Conservation (phyloP, 768 basidiomycete species). For the Suillus weaverae region DNA sequence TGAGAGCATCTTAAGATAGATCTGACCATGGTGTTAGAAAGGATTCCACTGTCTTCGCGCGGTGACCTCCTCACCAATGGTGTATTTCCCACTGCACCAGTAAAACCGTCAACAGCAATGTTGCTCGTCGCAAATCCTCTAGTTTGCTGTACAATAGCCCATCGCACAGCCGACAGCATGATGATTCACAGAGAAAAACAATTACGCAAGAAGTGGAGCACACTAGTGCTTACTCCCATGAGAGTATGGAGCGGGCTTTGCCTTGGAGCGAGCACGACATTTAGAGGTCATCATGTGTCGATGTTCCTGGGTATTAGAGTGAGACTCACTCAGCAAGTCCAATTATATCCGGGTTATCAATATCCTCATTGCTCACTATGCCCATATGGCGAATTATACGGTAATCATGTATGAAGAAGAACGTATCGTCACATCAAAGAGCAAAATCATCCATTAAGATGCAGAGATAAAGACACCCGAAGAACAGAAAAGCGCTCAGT, state of each 20-base stretch:
- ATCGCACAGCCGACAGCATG: conserved; percentile 33
- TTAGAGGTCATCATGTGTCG: background rate
- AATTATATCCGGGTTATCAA: conserved; percentile 1
- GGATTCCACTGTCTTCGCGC: background rate
- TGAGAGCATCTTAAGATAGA: conserved; percentile 78
- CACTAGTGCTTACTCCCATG: background rate
- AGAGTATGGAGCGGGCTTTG: background rate
- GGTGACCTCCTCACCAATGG: conserved; percentile 63
- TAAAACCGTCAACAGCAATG: conserved; percentile 70
- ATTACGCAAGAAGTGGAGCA: background rate
- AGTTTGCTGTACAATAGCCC: conserved; percentile 27
- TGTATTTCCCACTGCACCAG: conserved; percentile 89
- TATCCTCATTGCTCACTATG: background rate
- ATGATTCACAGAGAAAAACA: background rate
- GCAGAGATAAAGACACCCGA: background rate
- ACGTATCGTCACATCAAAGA: conserved; percentile 1
- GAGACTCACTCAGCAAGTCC: background rate
- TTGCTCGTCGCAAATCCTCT: conserved; percentile 39
- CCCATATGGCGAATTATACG: conserved; percentile 3
- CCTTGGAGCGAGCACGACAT: background rate
- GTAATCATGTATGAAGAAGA: conserved; percentile 1
- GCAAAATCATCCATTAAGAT: conserved; percentile 3
- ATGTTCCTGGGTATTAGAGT: background rate
- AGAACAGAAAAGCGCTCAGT: conserved; percentile 1
- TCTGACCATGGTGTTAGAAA: conserved; percentile 45